Evolutionary conservation across 441 rosid species (phyloP).

Genomic region (Adansonia rubrostipa): DNA sequence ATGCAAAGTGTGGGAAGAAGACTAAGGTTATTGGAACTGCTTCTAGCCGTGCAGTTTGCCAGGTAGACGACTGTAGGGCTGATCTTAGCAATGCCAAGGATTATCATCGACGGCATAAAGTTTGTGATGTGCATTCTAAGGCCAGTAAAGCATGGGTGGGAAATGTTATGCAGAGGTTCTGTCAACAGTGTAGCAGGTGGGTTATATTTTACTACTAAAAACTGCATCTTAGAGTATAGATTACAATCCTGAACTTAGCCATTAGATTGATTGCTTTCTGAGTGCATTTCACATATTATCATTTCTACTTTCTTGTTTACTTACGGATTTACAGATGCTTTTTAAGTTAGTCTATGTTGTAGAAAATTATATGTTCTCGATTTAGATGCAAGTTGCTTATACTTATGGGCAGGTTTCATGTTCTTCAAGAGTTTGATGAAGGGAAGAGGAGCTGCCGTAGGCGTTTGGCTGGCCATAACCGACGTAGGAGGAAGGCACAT

Average conservation of each 20-base stretch:
- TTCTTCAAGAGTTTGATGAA: slow-evolving; percentile 60
- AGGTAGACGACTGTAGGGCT: slow-evolving; percentile 52
- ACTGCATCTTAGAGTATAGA: slow-evolving; percentile 2
- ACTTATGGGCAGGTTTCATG: slow-evolving; percentile 57
- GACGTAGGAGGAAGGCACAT: slow-evolving; percentile 51
- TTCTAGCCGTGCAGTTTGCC: slow-evolving; percentile 43
- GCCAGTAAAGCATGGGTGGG: slow-evolving; percentile 49
- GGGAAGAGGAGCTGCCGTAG: slow-evolving; percentile 59
- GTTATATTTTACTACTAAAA: slow-evolving; percentile 18
- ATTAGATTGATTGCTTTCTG: slow-evolving; percentile 14
- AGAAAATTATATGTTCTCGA: slow-evolving; percentile 19
- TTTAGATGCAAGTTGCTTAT: slow-evolving; percentile 47
- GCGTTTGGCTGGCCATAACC: slow-evolving; percentile 62
- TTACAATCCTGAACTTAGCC: slow-evolving; percentile 12
- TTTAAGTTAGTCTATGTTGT: slow-evolving; percentile 11
- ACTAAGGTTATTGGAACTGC: slow-evolving; percentile 35
- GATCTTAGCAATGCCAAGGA: slow-evolving; percentile 54
- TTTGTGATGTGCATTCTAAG: slow-evolving; percentile 54
- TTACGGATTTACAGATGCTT: background rate
- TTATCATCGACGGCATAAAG: slow-evolving; percentile 57
- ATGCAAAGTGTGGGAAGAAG: slow-evolving; percentile 45
- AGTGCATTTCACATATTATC: slow-evolving; percentile 15
- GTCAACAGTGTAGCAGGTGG: slow-evolving; percentile 61
- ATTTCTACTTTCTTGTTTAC: slow-evolving; percentile 20
- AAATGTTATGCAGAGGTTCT: slow-evolving; percentile 52